Base-by-base conservation (phyloP, 352 stramenopile genomes). In the Pythium aristosporum region DNA sequence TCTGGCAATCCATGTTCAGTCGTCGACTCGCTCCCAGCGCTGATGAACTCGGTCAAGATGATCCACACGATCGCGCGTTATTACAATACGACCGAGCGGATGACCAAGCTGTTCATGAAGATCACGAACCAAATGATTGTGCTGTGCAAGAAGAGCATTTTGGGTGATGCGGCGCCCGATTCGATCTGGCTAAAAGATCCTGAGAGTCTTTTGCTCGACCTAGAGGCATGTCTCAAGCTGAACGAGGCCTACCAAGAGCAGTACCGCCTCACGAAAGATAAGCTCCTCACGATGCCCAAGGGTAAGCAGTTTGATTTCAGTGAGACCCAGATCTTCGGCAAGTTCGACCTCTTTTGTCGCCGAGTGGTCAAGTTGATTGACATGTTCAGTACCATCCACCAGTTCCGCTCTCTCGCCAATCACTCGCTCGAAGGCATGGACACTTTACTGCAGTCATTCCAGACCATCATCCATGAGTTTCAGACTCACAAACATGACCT, bases 31-130 rank as follows among this genome's bases (percentile, higher is more conserved):
- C 78, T 99, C 15, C 97, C 97, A 6, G 96, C 96, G 37, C 83
- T 99, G 6, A 98, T 99, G 80, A 99, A 99, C 77, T 98, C 92
- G 28, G 99, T 99, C 80, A 99, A 99, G 82, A 99, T 99, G 97
- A 99, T 99, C 63, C 96, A 99, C 70, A 98, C 95, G 11, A 99
- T 99, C 64, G 94, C 96, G 59, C 81, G 97, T 48, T 99, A 99
- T 67, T 99, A 99, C 83, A 99, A 99, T 73, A 99, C 96, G 20
- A 97, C 88, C 9, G 96, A 99, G 69, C 85, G 96, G 28, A 99
- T 99, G 89, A 94, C 94, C 0, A 97, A 93, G 37, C 80, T 99
- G 55, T 98, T 99, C 59, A 87, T 87, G 5, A 99, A 99, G 74
- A 99, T 99, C 66, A 99, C 97, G 0, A 97, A 99, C 73, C 97